A percentile compares a stretch with the other conserved stretches of the same genome.
Evolutionary conservation across 768 basidiomycete species (phyloP).

Genomic region (Rhodotorula toruloides): DNA sequence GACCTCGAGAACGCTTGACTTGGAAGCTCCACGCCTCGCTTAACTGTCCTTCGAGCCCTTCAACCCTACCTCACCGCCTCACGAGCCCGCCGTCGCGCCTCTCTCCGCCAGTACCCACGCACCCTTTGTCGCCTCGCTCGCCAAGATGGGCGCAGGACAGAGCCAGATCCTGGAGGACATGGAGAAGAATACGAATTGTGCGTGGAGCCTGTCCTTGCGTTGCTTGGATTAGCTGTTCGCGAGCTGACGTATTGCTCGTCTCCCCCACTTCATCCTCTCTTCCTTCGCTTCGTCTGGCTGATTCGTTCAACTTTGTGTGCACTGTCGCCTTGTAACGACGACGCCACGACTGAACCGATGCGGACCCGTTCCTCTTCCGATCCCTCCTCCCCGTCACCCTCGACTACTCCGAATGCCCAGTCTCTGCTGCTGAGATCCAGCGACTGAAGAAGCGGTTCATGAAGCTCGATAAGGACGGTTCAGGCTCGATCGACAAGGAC

Average conservation of each 20-base stretch:
- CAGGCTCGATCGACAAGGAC: slow-evolving; percentile 95
- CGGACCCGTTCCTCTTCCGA: background rate
- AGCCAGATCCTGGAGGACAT: slow-evolving; percentile 98
- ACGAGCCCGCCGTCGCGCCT: too few species aligned
- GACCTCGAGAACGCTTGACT: too few species aligned
- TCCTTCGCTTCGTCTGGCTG: background rate
- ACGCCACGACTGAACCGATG: background rate
- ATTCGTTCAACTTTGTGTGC: background rate
- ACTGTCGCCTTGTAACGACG: background rate
- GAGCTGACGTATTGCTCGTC: background rate
- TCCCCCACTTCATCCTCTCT: background rate
- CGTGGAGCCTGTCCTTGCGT: slow-evolving; percentile 48
- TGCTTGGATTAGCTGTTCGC: background rate
- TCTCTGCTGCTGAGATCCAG: slow-evolving; percentile 89
- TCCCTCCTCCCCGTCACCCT: background rate
- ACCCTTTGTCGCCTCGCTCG: too few species aligned
- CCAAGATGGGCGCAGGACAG: slow-evolving; percentile 50
- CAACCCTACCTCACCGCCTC: too few species aligned
- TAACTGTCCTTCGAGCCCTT: too few species aligned
- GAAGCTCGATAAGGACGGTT: slow-evolving; percentile 98
- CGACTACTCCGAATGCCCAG: slow-evolving; percentile 52
- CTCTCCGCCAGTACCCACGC: too few species aligned
- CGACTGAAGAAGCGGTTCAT: slow-evolving; percentile 97
- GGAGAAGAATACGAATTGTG: slow-evolving; percentile 95
- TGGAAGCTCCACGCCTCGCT: too few species aligned